Evolutionary conservation across 2,329 filamentous ascomycete genomes (phyloP), one percentile per base, ranked within the genome.

Genomic region (Eutypella sp.): DNA sequence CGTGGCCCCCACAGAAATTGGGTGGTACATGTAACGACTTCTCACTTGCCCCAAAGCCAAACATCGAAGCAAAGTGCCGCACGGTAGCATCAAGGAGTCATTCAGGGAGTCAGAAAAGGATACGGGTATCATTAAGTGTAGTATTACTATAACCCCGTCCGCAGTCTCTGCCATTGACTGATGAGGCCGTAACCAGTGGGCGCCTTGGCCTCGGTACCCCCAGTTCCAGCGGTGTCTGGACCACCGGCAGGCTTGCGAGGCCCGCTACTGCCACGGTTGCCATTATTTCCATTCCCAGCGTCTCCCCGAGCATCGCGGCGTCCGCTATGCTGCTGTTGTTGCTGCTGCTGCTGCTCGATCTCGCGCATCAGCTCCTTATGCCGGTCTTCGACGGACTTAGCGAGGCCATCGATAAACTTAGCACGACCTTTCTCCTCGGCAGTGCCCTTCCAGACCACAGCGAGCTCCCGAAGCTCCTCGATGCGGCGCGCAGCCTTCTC

Each of bases 371-470:
- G 58, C 47, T 78, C 76, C 53, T 69, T 68, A 52, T 78, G 78
- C 47, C 73, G 73, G 53, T 96, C 92, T 60, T 96, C 90, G 2
- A 96, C 88, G 67, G 89, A 77, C 70, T 83, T 89, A 27, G 83
- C 82, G 57, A 99, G 65, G 42, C 78, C 77, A 53, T 97, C 92
- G 16, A 99, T 84, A 62, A 96, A 90, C 58, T 81, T 87, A 9
- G 71, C 70, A 44, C 93, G 75, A 5, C 89, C 89, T 67, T 88
- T 95, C 65, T 97, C 93, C 69, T 99, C 93, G 0, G 88, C 86
- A 2, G 93, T 96, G n/a, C 90, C 90, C 63, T 87, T 92, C 91
- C 93, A 99, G 19, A 99, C 83, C n/a, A 70, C 70, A 4, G 82
- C 81, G 52, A 97, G 68, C 51, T 83, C 78, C 59, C 89, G 84